Evolutionary conservation across 176 grass and related monocot genomes (phyloP), one percentile per base, ranked within the genome.

Genomic region (Cymbopogon citratus): DNA sequence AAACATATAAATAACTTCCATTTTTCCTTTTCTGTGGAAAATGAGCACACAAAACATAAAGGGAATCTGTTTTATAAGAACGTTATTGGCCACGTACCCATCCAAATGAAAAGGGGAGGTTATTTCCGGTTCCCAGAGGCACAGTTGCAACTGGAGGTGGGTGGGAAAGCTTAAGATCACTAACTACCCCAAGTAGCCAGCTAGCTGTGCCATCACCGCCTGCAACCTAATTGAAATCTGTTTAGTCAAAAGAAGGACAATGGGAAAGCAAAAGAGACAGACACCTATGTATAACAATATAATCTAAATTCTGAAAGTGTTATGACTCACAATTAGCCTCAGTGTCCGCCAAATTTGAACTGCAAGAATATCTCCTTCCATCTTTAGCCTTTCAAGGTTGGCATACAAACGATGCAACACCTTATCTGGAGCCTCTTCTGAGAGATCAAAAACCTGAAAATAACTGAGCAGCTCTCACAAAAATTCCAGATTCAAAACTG

Each of bases 201-300:
- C 95, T 94, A 45, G 95, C 92, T 70, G 95, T 98, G 78, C 95
- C 95, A 87, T 98, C 95, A 12, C 95, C 95, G 7, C 95, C 95
- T 75, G 95, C 95, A 91, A 98, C 95, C 95, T 98, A 89, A 57
- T 85, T 70, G 56, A 82, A 69, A 78, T 70, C 28, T 85, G 59
- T 73, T 69, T 4, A 73, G 66, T 83, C 69, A 87, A 59, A 5
- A 81, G 75, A 71, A 33, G 36, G 5, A 60, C 10, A 63, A 76
- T 12, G 40, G 13, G 21, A 78, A 34, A 19, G 48, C 41, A 29
- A 62, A 66, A 71, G 48, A 82, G 69, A 59, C 38, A 77, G 56
- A 19, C 48, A 41, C 1, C 9, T 35, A 65, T 59, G 16, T 69
- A 71, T 64, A 59, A 29, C 5, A 29, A 67, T 85, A 76, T 40